Conservation (phyloP, 176 grass and related monocot species). For the bread wheat (Triticum aestivum) region IWGSC_CS_RefSeq_v2.1 NC_057803.1:91825670-91826169, state of each 20-base stretch:
- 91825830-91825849: neutral
- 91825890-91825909: neutral
- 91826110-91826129: neutral
- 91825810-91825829: neutral
- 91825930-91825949: neutral
- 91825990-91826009: too few species aligned
- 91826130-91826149: neutral
- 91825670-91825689: neutral
- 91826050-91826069: neutral
- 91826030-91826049: neutral
- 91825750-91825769: neutral
- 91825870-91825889: neutral
- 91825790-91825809: neutral
- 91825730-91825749: neutral
- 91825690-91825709: conserved; percentile 6
- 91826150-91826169: neutral
- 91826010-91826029: neutral
- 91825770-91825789: conserved; percentile 12
- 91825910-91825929: neutral
- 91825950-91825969: neutral
- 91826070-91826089: too few species aligned
- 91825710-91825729: neutral
- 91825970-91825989: too few species aligned
- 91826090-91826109: neutral
- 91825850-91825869: neutral